Evolutionary conservation across 208 protist species (phyloP).

Genomic region (Leishmania arabica): DNA sequence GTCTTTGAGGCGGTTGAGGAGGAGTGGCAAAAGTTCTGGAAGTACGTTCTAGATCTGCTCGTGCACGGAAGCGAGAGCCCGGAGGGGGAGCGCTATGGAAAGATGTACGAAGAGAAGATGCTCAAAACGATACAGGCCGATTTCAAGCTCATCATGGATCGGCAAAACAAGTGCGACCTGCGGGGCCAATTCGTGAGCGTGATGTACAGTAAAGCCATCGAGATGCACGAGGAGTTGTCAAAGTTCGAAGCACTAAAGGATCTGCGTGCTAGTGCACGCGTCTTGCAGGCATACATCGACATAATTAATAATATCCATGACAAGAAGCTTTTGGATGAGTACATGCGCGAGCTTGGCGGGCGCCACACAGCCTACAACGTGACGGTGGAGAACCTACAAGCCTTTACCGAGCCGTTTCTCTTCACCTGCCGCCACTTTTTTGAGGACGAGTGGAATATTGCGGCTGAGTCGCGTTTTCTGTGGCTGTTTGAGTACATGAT

Average conservation of each 20-base stretch:
- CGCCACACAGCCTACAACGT: conserved; percentile 63
- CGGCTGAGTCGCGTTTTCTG: conserved; percentile 62
- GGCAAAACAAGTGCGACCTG: conserved; percentile 46
- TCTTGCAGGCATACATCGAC: conserved; percentile 59
- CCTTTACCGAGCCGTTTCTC: conserved; percentile 70
- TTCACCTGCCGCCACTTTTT: conserved; percentile 74
- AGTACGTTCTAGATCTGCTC: conserved; percentile 48
- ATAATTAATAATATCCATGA: conserved; percentile 52
- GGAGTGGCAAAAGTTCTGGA: conserved; percentile 78
- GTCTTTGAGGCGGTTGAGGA: conserved; percentile 54
- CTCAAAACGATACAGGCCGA: conserved; percentile 58
- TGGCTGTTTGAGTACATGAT: conserved; percentile 57
- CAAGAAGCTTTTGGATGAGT: conserved; percentile 41
- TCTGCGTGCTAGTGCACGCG: conserved; percentile 40
- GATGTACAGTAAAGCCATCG: conserved; percentile 76
- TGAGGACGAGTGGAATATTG: conserved; percentile 69
- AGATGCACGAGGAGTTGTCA: conserved; percentile 61
- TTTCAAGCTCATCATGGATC: conserved; percentile 54
- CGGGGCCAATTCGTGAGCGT: conserved; percentile 59
- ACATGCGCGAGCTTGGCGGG: conserved; percentile 58
- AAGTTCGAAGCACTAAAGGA: conserved; percentile 64
- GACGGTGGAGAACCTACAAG: conserved; percentile 42
- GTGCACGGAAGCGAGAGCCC: conserved; percentile 51
- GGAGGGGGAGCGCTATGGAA: conserved; percentile 59
- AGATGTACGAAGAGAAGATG: conserved; percentile 44